Evolutionary conservation across 73 alveolate genomes (phyloP).

Genomic region (Paramecium biaurelia): DNA sequence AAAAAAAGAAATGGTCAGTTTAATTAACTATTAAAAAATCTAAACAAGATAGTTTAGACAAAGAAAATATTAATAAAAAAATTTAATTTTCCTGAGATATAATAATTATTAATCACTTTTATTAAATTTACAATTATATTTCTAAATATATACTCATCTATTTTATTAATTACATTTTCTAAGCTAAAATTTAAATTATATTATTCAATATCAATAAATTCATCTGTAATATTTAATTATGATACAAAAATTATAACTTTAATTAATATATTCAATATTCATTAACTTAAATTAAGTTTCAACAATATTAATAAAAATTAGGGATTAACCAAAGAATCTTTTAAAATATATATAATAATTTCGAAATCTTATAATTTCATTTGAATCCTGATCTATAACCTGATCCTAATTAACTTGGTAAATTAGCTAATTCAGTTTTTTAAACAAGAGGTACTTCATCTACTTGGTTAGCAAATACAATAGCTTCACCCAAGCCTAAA

Average conservation of each 20-base stretch:
- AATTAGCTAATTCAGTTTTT: not conserved
- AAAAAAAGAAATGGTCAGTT: not conserved
- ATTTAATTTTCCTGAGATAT: not conserved
- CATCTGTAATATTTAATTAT: no score
- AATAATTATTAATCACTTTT: not conserved
- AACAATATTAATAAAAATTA: no score
- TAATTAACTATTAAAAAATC: conserved; percentile 5
- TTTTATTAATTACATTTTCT: no score
- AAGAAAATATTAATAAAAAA: not conserved
- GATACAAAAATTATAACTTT: no score
- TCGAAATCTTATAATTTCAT: not conserved
- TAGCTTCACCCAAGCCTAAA: conserved; percentile 31
- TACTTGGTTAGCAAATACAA: conserved; percentile 4
- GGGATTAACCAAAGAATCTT: no score
- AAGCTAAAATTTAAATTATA: no score
- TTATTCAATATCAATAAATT: no score
- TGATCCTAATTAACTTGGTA: not conserved
- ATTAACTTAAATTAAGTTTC: no score
- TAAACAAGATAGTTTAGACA: not conserved
- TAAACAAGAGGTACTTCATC: not conserved
- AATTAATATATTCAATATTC: no score
- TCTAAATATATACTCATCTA: no score
- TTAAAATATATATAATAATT: no score
- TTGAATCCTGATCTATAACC: not conserved
- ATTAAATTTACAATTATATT: no score